These are phyloP conservation scores for Plasmopara muralis DNA, from an alignment of 352 stramenopile genomes.

Conservation along the genomic window DNA sequence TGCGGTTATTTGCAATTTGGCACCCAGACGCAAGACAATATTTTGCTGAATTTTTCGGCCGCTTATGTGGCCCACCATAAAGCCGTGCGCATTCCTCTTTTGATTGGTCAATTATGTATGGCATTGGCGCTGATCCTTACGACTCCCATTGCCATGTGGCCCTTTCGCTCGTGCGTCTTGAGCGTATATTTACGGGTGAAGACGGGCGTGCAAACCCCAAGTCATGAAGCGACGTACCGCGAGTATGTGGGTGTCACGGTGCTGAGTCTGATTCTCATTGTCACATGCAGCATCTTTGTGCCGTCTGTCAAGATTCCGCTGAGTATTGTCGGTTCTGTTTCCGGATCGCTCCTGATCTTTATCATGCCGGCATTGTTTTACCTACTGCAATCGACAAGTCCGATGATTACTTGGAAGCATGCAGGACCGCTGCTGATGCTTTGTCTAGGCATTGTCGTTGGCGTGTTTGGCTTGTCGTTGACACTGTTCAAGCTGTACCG, in stretches of 20 bases:
- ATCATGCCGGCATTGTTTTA: slow-evolving; percentile 77
- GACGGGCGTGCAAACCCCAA: slow-evolving; percentile 61
- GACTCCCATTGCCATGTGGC: slow-evolving; percentile 69
- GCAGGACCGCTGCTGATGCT: slow-evolving; percentile 59
- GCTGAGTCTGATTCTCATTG: slow-evolving; percentile 47
- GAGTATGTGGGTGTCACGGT: slow-evolving; percentile 50
- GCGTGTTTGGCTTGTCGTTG: slow-evolving; percentile 31
- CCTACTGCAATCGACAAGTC: slow-evolving; percentile 45
- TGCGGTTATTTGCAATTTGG: slow-evolving; percentile 71
- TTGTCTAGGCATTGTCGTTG: slow-evolving; percentile 35
- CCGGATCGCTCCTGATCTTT: slow-evolving; percentile 74
- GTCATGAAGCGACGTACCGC: slow-evolving; percentile 36
- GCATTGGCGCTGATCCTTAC: slow-evolving; percentile 55
- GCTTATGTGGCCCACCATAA: slow-evolving; percentile 45
- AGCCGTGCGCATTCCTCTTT: slow-evolving; percentile 35
- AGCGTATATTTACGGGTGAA: slow-evolving; percentile 62
- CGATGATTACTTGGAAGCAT: slow-evolving; percentile 37
- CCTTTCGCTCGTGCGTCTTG: slow-evolving; percentile 67
- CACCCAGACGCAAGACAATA: slow-evolving; percentile 56
- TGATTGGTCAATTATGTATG: slow-evolving; percentile 60
- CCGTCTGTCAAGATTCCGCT: slow-evolving; percentile 71
- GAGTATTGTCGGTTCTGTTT: slow-evolving; percentile 70
- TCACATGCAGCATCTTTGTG: slow-evolving; percentile 68
- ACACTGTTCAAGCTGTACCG: slow-evolving; percentile 38
- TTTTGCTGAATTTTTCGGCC: slow-evolving; percentile 70